These are phyloP conservation scores for Plectosphaerella plurivora DNA, from an alignment of 2,329 filamentous ascomycete species.

Conservation along the genomic window DNA sequence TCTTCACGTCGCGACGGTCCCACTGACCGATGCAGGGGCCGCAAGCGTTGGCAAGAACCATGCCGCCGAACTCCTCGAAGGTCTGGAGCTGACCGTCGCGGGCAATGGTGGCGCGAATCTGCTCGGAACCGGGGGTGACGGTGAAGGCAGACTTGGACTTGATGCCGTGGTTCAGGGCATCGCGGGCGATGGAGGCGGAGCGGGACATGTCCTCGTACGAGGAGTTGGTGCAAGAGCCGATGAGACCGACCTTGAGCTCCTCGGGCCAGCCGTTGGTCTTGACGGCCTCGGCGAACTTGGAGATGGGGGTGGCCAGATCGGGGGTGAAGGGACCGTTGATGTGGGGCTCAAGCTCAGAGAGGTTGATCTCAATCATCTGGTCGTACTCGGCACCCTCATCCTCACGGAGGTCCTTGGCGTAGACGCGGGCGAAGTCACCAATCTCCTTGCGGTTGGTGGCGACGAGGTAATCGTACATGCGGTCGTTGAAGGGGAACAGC, in stretches of 20 bases:
- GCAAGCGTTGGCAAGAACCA: conserved; percentile 93
- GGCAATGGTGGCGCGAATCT: conserved; percentile 89
- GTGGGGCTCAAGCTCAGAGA: conserved; percentile 91
- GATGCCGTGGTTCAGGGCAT: conserved; percentile 86
- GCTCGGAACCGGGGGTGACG: conserved; percentile 94
- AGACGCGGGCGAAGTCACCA: conserved; percentile 81
- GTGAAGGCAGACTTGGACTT: conserved; percentile 94
- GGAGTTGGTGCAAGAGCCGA: conserved; percentile 92
- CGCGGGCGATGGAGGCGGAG: conserved; percentile 83
- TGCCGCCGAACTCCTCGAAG: conserved; percentile 92
- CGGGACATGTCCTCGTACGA: conserved; percentile 88
- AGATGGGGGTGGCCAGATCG: conserved; percentile 95
- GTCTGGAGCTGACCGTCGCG: conserved; percentile 89
- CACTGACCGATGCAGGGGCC: conserved; percentile 92
- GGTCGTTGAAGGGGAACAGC: conserved; percentile 95
- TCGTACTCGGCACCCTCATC: conserved; percentile 95
- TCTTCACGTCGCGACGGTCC: conserved; percentile 90
- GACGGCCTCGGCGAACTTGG: conserved; percentile 92
- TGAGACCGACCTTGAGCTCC: conserved; percentile 93
- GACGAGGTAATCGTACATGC: conserved; percentile 92
- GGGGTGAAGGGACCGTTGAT: conserved; percentile 99
- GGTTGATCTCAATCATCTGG: conserved; percentile 92
- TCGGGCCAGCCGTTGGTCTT: conserved; percentile 95
- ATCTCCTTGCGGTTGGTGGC: conserved; percentile 90
- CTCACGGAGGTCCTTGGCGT: conserved; percentile 79